phyloP scores from a whole-genome alignment of 306 rosid species.

The Prunus persica region DNA sequence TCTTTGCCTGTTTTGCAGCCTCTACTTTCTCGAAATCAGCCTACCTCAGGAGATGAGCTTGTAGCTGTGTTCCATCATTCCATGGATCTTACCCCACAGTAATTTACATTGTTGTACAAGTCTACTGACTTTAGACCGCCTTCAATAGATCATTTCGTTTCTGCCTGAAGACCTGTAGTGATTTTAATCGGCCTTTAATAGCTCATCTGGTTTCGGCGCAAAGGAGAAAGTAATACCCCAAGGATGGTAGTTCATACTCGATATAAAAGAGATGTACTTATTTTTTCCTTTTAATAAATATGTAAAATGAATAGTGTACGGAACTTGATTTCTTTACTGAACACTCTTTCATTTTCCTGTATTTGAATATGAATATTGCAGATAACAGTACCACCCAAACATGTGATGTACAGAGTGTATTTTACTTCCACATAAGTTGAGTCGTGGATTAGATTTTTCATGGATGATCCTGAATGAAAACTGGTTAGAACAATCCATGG shows the following conservation, averaged over 20 bases:
- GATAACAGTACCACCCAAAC: too few relatives aligned
- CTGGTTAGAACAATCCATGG: too few relatives aligned
- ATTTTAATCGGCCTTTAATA: neutral
- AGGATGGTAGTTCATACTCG: neutral
- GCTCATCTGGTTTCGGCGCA: neutral
- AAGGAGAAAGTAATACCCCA: neutral
- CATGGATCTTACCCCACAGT: neutral
- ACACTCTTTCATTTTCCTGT: neutral
- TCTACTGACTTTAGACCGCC: neutral
- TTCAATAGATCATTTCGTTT: neutral
- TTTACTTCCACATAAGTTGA: too few relatives aligned
- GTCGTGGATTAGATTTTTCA: too few relatives aligned
- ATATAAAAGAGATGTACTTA: conserved; percentile 7
- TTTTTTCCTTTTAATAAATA: neutral
- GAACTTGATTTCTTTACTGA: conserved; percentile 1
- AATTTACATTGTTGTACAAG: conserved; percentile 24
- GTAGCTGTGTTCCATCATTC: conserved; percentile 26
- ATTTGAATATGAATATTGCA: neutral
- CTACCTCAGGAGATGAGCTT: conserved; percentile 86
- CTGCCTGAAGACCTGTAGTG: neutral
- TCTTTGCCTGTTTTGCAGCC: conserved; percentile 57
- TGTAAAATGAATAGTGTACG: neutral
- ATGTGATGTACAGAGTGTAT: too few relatives aligned
- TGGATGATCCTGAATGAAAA: too few relatives aligned
- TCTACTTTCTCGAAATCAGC: conserved; percentile 86